Evolutionary conservation across 164 flowering plant species (phyloP).

Genomic region (Berberis thunbergii): DNA sequence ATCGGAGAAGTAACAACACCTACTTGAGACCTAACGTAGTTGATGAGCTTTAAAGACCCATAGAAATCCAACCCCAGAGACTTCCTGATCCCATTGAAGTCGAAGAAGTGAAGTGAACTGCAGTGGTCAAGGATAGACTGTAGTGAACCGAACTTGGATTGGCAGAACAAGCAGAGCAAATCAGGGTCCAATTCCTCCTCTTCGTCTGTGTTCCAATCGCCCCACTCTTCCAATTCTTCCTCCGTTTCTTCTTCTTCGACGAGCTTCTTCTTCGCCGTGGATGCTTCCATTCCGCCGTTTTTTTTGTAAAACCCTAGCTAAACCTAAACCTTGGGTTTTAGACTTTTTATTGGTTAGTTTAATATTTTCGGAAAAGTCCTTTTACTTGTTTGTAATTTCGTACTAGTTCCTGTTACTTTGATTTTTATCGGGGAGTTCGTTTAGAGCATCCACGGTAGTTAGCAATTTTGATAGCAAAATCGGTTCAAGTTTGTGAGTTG

Average conservation of each 20-base stretch:
- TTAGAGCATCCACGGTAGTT: no score
- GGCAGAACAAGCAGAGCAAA: constrained; percentile 69
- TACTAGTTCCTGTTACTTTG: no score
- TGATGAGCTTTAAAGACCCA: constrained; percentile 74
- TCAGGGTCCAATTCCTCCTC: constrained; percentile 24
- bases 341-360: no score
- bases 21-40: constrained; percentile 79
- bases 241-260: constrained; percentile 42
- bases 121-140: constrained; percentile 61
- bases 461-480: no score
- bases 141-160: constrained; percentile 26
- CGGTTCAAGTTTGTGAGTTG: no score
- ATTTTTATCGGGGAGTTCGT: no score
- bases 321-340: background rate
- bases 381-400: no score
- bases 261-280: background rate
- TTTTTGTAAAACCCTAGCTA: constrained; percentile 15
- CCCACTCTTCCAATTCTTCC: constrained; percentile 33
- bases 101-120: constrained; percentile 42
- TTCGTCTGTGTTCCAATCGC: constrained; percentile 41
- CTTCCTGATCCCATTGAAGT: constrained; percentile 39
- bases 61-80: constrained; percentile 63
- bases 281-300: constrained; percentile 8
- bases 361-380: no score
- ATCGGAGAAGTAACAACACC: background rate